Evolutionary conservation across 805 yeast species (phyloP), one percentile per base, ranked within the genome.

Genomic region (Barnettozyma populi): DNA sequence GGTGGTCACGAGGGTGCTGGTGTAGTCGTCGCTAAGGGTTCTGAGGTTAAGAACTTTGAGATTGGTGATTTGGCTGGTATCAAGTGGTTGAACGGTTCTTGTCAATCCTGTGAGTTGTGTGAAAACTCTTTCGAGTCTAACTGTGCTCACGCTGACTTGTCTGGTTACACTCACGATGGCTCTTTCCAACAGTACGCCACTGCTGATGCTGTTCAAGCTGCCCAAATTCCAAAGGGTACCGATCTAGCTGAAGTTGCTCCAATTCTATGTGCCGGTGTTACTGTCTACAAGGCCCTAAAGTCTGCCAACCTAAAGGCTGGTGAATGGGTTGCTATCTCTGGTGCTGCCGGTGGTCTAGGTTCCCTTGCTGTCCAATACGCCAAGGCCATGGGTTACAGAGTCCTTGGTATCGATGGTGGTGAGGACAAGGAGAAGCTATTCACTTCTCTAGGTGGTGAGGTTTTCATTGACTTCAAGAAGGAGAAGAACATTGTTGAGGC

Each of bases 291-390:
- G 70, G 85, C 84, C 20, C 71, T 81, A 61, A 80, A 80, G 70
- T 73, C 80, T 45, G 83, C 86, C 45, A 24, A 71, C 54, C 65
- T 77, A 54, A 56, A 57, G 49, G 74, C 90, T 36, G 90, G 92
- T 62, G 80, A 84, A 65, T 84, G 85, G 84, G 86, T 83, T 55
- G 79, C 80, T 54, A 72, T 84, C 53, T 79, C 88, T 46, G 90
- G 92, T 72, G 90, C 89, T 54, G 87, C 81, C 65, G 90, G 90
- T 67, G 90, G 92, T 64, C 75, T 84, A 66, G 92, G 90, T 64
- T 76, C 88, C 42, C 71, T 84, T 55, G 90, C 89, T 49, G 73
- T 84, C 58, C 90, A 84, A 71, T 85, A 82, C 70, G 90, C 86
- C 54, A 75, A 70, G 59, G 89, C 88, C 52, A 79, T 83, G 87